Evolutionary conservation across 225 moss, liverwort and hornwort genomes (phyloP).

Genomic region (Straminergon stramineum): DNA sequence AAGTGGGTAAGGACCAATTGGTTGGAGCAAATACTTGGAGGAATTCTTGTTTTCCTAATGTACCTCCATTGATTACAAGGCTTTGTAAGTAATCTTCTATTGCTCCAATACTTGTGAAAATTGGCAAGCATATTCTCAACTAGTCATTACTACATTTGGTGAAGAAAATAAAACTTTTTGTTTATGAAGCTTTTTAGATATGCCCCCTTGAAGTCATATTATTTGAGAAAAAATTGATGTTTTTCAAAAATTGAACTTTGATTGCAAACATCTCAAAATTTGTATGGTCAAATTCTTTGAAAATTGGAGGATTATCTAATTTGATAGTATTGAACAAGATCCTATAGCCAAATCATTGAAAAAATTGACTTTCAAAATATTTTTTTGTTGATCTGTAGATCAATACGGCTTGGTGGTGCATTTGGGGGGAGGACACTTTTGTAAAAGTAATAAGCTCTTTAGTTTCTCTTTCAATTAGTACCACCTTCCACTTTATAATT

Average conservation of each 20-base stretch:
- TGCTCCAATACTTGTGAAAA: background rate
- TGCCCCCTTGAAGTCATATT: accelerated
- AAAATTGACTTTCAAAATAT: background rate
- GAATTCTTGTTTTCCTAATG: background rate
- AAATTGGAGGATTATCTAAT: background rate
- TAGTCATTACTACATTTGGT: background rate
- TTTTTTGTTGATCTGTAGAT: background rate
- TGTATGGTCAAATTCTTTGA: background rate
- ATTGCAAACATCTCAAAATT: background rate
- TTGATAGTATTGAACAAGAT: background rate
- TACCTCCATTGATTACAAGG: background rate
- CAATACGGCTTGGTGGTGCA: accelerated
- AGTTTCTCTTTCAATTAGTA: background rate
- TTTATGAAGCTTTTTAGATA: background rate
- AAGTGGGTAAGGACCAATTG: background rate
- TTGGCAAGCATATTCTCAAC: background rate
- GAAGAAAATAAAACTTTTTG: background rate
- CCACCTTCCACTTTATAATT: background rate
- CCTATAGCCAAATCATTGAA: background rate
- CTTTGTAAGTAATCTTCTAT: background rate
- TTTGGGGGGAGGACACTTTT: accelerated
- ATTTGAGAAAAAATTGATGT: accelerated
- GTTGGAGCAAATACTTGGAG: background rate
- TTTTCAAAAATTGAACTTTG: background rate
- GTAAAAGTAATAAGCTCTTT: accelerated